Evolutionary conservation across 192 early-diverging fungal genomes (phyloP).

Genomic region (Gorgonomyces haynaldii): DNA sequence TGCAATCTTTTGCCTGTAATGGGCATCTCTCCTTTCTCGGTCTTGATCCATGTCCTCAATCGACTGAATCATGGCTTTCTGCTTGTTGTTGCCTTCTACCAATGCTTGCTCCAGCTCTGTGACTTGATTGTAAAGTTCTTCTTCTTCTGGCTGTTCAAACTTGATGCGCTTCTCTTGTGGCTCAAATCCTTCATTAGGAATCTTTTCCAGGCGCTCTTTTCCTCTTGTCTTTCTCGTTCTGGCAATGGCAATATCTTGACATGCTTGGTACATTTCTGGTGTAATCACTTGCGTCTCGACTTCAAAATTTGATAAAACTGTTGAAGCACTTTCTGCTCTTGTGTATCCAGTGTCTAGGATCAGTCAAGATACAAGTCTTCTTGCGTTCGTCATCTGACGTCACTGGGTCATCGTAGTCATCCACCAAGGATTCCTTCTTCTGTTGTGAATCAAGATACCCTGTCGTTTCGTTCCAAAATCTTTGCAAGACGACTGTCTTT

Average conservation of each 20-base stretch:
- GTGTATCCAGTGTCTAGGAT: no score
- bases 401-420: neutral
- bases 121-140: neutral
- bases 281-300: neutral
- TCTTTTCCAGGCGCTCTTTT: neutral
- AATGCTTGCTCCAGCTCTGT: neutral
- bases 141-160: neutral
- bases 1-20: constrained; percentile 2
- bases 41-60: neutral
- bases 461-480: neutral
- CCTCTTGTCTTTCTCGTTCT: neutral
- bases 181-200: neutral
- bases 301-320: neutral
- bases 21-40: neutral
- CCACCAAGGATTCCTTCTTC: neutral
- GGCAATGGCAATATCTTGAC: no score
- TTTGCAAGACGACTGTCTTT: neutral
- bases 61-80: neutral
- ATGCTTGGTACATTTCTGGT: no score
- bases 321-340: neutral
- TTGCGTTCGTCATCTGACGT: neutral
- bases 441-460: neutral
- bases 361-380: neutral
- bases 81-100: neutral
- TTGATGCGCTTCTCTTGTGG: neutral